phyloP scores from a whole-genome alignment of 2,329 filamentous ascomycete genomes.

The Colletotrichum siamense region DNA sequence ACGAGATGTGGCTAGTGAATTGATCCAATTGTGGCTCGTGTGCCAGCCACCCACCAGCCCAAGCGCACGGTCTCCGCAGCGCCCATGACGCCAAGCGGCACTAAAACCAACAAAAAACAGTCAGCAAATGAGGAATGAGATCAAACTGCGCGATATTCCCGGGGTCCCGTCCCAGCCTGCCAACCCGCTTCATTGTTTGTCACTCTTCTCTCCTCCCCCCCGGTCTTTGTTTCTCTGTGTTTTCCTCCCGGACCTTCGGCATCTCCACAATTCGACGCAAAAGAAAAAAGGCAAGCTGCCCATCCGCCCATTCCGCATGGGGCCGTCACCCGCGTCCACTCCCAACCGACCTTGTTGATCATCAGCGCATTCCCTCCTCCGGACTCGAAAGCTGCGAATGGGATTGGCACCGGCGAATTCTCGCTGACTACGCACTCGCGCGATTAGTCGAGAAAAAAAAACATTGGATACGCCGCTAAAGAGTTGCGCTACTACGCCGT shows the following conservation, averaged over 20 bases:
- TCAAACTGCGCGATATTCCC: not conserved
- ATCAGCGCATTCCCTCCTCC: not conserved
- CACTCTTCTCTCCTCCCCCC: not conserved
- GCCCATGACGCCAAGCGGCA: not conserved
- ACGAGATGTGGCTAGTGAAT: rapidly evolving
- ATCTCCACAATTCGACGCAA: conserved; percentile 8
- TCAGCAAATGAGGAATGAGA: not conserved
- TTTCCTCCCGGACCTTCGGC: conserved; percentile 7
- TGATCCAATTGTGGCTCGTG: not conserved
- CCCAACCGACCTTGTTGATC: not conserved
- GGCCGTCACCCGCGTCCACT: not conserved
- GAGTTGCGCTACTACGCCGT: not conserved
- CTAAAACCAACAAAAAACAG: not conserved
- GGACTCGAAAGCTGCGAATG: not conserved
- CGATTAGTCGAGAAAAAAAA: not conserved
- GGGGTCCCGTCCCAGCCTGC: not conserved
- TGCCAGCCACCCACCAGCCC: not conserved
- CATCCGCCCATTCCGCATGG: conserved; percentile 11
- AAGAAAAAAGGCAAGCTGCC: not conserved
- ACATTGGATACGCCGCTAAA: not conserved
- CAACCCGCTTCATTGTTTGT: not conserved
- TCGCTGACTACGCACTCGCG: not conserved
- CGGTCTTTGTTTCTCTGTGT: not conserved
- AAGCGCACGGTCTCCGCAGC: not conserved
- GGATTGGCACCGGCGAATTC: not conserved